phyloP scores from a whole-genome alignment of 129 eudicot genomes.

The Glebionis coronaria region DNA sequence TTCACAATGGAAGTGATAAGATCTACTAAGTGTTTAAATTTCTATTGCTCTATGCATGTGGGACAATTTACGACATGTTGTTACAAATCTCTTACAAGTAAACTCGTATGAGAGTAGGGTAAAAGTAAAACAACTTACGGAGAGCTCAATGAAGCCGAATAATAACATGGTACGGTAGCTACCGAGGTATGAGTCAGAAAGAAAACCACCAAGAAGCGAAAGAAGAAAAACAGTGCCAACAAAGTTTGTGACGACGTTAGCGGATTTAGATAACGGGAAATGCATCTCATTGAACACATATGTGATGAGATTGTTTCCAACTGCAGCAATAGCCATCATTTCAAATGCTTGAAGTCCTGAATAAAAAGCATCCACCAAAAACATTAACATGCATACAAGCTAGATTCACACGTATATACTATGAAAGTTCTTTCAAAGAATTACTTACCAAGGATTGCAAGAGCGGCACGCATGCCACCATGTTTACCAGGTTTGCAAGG shows the following conservation, averaged over 20 bases:
- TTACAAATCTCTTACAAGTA: background rate
- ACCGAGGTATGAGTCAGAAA: constrained; percentile 79
- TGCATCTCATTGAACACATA: constrained; percentile 87
- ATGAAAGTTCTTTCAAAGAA: background rate
- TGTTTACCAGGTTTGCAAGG: constrained; percentile 64
- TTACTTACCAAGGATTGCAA: constrained; percentile 54
- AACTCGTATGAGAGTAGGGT: background rate
- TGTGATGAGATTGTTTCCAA: constrained; percentile 78
- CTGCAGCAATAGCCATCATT: constrained; percentile 90
- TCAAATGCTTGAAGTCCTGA: constrained; percentile 78
- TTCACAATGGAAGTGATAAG: too few species aligned
- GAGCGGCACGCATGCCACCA: constrained; percentile 82
- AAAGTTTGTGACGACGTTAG: constrained; percentile 75
- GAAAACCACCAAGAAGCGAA: constrained; percentile 80
- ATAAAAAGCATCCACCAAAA: constrained; percentile 13
- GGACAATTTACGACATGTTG: too few species aligned
- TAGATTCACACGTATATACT: background rate
- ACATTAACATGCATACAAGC: background rate
- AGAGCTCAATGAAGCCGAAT: constrained; percentile 73
- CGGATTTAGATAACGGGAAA: constrained; percentile 68
- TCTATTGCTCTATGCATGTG: too few species aligned
- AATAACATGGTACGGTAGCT: constrained; percentile 74
- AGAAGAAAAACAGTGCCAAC: constrained; percentile 77
- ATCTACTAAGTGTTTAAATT: too few species aligned
- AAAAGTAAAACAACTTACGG: constrained; percentile 32